Evolutionary conservation across 2,329 filamentous ascomycete genomes (phyloP).

Genomic region (Ceratocystis albifundus): DNA sequence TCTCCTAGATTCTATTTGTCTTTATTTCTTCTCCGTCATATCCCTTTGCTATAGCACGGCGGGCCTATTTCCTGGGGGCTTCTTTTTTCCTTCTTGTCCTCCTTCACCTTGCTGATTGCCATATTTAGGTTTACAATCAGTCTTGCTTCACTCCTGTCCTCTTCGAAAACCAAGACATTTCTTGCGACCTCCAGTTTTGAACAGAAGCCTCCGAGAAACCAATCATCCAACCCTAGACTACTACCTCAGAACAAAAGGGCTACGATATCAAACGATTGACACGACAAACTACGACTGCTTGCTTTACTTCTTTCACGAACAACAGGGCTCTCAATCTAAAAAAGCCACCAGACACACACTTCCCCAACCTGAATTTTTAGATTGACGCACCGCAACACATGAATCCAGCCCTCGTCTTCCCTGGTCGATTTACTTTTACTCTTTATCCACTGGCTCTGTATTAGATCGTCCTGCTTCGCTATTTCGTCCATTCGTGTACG

Average conservation of each 20-base stretch:
- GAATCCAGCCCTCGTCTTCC: conserved; percentile 1
- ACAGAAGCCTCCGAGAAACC: background rate
- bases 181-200: background rate
- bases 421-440: background rate
- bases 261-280: conserved; percentile 13
- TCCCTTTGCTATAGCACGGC: background rate
- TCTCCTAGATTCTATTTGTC: background rate
- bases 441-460: conserved; percentile 8
- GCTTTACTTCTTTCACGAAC: conserved; percentile 7
- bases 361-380: conserved; percentile 10
- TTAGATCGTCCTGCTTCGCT: conserved; percentile 5
- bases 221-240: background rate
- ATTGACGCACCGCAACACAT: conserved; percentile 8
- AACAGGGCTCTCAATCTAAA: conserved; percentile 7
- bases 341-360: conserved; percentile 10
- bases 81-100: background rate
- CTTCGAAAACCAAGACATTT: conserved; percentile 12
- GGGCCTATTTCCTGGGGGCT: background rate
- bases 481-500: background rate
- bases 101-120: background rate
- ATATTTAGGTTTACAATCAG: background rate
- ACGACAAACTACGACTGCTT: conserved; percentile 12
- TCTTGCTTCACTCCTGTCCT: conserved; percentile 8
- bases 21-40: background rate
- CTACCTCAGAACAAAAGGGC: background rate